Conservation (phyloP, 2,329 filamentous ascomycete species). For the Raffaelea arxii region DNA sequence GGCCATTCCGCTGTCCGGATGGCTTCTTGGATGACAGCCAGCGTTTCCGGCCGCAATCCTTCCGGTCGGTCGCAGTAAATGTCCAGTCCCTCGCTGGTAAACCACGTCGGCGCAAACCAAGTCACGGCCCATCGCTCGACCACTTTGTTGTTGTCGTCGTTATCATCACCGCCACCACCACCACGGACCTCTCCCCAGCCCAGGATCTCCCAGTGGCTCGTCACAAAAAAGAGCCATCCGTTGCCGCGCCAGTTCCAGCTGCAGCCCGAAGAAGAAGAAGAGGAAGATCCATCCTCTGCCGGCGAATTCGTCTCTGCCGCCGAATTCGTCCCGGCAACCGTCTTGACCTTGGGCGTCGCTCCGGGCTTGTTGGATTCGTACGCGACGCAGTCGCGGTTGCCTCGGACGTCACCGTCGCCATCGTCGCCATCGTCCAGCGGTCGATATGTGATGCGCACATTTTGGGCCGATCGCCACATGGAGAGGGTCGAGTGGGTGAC, state of each 20-base stretch:
- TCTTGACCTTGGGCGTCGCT: slow-evolving; percentile 36
- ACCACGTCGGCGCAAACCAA: slow-evolving; percentile 74
- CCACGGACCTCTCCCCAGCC: slow-evolving; percentile 54
- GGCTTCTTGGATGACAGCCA: slow-evolving; percentile 5
- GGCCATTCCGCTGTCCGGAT: slow-evolving; percentile 30
- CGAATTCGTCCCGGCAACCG: slow-evolving; percentile 56
- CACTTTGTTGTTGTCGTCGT: background rate
- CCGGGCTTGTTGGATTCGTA: slow-evolving; percentile 48
- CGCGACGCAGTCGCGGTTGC: slow-evolving; percentile 63
- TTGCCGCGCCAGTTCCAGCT: slow-evolving; percentile 71
- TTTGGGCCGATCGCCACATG: slow-evolving; percentile 74
- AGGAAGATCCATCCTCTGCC: too few species aligned
- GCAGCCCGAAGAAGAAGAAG: slow-evolving; percentile 21
- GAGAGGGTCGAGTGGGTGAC: slow-evolving; percentile 67
- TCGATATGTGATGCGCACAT: slow-evolving; percentile 71
- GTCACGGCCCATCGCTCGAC: slow-evolving; percentile 65
- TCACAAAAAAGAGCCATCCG: slow-evolving; percentile 62
- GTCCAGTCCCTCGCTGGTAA: slow-evolving; percentile 75
- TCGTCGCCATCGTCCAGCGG: slow-evolving; percentile 27
- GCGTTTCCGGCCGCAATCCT: slow-evolving; percentile 48
- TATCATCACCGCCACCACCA: slow-evolving; percentile 23
- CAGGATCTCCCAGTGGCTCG: slow-evolving; percentile 71
- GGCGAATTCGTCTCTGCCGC: slow-evolving; percentile 43
- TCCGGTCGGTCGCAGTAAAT: slow-evolving; percentile 57
- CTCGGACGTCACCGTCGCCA: slow-evolving; percentile 16